Conservation (phyloP, 2,329 filamentous ascomycete species). For the Botrytis porri region DNA sequence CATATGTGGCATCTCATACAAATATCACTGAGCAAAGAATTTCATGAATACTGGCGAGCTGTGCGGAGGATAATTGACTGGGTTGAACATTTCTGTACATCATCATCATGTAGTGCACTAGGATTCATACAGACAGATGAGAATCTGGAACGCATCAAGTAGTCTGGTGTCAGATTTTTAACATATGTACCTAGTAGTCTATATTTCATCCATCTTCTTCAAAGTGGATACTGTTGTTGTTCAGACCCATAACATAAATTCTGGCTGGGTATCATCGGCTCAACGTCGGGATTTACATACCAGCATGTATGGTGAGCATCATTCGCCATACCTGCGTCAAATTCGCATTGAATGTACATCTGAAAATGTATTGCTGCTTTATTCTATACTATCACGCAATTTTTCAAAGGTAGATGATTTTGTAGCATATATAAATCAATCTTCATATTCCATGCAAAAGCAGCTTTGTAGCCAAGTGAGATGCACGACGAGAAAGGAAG, state of each 20-base stretch:
- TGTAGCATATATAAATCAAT: neutral
- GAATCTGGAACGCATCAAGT: neutral
- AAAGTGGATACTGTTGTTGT: neutral
- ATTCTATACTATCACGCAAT: neutral
- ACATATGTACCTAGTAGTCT: no score
- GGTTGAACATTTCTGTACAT: neutral
- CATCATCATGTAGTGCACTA: rapidly evolving
- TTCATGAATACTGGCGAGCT: no score
- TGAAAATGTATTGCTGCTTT: neutral
- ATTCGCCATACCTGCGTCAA: constrained; percentile 4
- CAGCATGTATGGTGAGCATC: neutral
- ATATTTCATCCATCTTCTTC: neutral
- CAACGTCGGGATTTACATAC: neutral
- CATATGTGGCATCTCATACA: neutral
- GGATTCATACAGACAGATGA: neutral
- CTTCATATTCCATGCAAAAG: neutral
- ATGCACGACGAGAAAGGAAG: neutral
- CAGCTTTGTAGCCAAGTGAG: neutral
- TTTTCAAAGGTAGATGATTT: neutral
- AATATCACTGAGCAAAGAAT: neutral
- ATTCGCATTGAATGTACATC: neutral
- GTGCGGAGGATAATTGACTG: neutral
- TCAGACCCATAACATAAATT: neutral
- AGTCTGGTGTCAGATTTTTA: neutral
- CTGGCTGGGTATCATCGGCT: neutral